Conservation (phyloP, 345 rosid species). For the Gossypium turneri region DNA sequence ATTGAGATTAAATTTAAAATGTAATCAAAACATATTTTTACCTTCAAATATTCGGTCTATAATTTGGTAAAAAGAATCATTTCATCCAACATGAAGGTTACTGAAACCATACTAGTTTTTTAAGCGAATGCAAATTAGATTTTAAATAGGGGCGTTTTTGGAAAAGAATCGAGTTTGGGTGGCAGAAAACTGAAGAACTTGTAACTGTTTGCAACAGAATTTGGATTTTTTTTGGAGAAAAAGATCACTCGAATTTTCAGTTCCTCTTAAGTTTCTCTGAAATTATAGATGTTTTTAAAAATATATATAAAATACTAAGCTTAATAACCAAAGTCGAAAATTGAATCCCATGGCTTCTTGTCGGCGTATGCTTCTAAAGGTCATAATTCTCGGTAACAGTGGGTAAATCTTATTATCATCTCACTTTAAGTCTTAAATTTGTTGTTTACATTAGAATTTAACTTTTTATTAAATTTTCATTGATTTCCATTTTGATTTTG, state of each 20-base stretch:
- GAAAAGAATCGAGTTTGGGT: neutral
- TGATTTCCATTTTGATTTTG: neutral
- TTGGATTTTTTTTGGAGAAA: neutral
- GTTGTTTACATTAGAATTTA: neutral
- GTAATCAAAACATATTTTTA: no score
- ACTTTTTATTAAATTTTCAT: neutral
- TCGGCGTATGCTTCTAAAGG: slow-evolving; percentile 72
- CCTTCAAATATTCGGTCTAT: no score
- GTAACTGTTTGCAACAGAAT: neutral
- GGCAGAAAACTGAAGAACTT: neutral
- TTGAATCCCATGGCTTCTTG: slow-evolving; percentile 58
- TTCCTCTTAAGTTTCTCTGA: neutral
- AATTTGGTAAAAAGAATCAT: no score
- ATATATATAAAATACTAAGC: neutral
- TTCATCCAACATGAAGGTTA: no score
- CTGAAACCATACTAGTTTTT: no score
- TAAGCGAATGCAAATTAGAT: no score
- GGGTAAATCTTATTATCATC: slow-evolving; percentile 38
- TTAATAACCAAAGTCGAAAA: neutral
- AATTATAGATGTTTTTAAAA: neutral
- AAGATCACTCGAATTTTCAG: neutral
- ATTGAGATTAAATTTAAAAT: no score
- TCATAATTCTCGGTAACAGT: slow-evolving; percentile 86
- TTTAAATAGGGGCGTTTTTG: neutral
- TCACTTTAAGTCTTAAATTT: neutral